Conservation (phyloP, 2,329 filamentous ascomycete genomes). For the Ophiostoma sp. region DNA sequence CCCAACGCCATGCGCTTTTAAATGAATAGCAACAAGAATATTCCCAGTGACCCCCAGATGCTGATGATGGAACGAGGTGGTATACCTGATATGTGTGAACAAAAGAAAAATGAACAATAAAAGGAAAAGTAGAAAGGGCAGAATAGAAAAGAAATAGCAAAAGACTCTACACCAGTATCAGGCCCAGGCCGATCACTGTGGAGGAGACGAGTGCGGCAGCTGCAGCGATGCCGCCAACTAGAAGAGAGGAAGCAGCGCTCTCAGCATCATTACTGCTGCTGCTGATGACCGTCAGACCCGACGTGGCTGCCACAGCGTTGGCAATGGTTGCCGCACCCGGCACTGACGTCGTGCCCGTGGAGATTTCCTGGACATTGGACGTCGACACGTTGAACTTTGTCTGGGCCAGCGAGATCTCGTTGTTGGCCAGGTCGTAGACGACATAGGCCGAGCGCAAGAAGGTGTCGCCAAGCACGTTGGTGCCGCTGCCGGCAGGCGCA, state of each 20-base stretch:
- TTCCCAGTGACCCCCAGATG: background rate
- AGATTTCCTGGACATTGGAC: slow-evolving; percentile 52
- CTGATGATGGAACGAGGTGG: background rate
- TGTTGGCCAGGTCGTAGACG: slow-evolving; percentile 67
- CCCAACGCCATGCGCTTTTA: slow-evolving; percentile 13
- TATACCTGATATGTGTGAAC: slow-evolving; percentile 3
- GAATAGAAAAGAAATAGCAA: background rate
- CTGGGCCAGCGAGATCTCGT: slow-evolving; percentile 65
- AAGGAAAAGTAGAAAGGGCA: slow-evolving; percentile 40
- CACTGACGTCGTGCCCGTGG: slow-evolving; percentile 42
- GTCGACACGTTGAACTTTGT: slow-evolving; percentile 55
- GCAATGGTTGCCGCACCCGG: slow-evolving; percentile 50
- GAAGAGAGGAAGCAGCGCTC: background rate
- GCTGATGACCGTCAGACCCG: slow-evolving; percentile 33
- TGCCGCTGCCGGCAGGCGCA: slow-evolving; percentile 49
- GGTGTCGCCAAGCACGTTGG: slow-evolving; percentile 65
- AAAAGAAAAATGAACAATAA: slow-evolving; percentile 27
- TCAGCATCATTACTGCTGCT: background rate
- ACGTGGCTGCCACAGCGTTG: slow-evolving; percentile 46
- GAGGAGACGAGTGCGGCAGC: slow-evolving; percentile 17
- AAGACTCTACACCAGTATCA: slow-evolving; percentile 33
- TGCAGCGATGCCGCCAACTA: background rate
- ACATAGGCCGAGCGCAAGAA: slow-evolving; percentile 71
- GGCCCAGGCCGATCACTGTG: slow-evolving; percentile 17
- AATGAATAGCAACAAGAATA: background rate